Conservation (phyloP, 768 basidiomycete genomes). For the Pleurotus platypus region DNA sequence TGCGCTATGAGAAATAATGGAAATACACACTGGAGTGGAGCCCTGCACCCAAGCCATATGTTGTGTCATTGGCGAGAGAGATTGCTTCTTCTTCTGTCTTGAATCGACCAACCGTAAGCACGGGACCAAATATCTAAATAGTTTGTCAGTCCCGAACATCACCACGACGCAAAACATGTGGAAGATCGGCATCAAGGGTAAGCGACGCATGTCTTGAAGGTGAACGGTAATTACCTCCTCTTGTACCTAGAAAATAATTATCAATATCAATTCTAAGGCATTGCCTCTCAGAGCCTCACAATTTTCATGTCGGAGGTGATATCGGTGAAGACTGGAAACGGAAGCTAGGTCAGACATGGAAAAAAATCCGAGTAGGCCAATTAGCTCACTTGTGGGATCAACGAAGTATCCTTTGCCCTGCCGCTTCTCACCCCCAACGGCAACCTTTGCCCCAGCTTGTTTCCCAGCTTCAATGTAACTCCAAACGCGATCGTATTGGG, state of each 20-base stretch:
- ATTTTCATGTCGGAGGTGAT: conserved; percentile 82
- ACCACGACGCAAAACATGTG: conserved; percentile 9
- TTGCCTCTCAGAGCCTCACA: conserved; percentile 37
- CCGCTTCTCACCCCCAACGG: conserved; percentile 80
- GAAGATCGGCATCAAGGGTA: not conserved
- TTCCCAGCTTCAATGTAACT: conserved; percentile 85
- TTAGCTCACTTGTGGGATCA: conserved; percentile 76
- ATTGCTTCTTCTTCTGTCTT: conserved; percentile 87
- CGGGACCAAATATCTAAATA: conserved; percentile 88
- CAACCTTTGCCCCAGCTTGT: conserved; percentile 73
- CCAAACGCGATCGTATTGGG: conserved; percentile 85
- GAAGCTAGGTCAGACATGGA: not conserved
- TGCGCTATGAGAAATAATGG: not conserved
- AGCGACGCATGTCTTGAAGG: not conserved
- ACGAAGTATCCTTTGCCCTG: conserved; percentile 81
- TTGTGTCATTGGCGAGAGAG: conserved; percentile 79
- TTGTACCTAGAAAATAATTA: conserved; percentile 40
- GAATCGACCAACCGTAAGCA: conserved; percentile 80
- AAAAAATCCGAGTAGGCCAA: not conserved
- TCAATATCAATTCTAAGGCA: not conserved
- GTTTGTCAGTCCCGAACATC: conserved; percentile 1
- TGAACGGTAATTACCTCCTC: conserved; percentile 52
- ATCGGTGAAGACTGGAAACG: conserved; percentile 70
- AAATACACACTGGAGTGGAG: conserved; percentile 71
- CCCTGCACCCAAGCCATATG: conserved; percentile 89